Evolutionary conservation across 441 rosid genomes (phyloP).

Genomic region (Euphorbia corollata): DNA sequence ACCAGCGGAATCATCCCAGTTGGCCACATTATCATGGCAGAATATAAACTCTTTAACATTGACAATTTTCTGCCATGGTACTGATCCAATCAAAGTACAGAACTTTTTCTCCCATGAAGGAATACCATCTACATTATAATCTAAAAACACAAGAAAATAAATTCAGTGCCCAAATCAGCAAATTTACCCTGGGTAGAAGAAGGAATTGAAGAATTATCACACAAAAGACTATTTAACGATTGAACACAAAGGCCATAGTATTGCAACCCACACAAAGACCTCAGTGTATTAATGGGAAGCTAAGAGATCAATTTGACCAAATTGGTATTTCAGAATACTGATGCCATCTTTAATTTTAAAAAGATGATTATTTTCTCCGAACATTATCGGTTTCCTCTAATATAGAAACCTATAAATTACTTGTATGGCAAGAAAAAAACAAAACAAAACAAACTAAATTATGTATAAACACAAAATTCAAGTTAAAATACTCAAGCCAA

Average conservation of each 20-base stretch:
- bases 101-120: slow-evolving; percentile 83
- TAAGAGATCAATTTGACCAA: not conserved
- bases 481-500: not conserved
- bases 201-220: not conserved
- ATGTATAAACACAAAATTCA: too few species aligned
- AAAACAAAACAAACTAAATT: too few species aligned
- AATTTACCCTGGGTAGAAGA: not conserved
- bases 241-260: not conserved
- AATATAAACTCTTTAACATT: slow-evolving; percentile 38
- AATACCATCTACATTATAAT: slow-evolving; percentile 48
- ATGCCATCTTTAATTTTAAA: too few species aligned
- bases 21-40: slow-evolving; percentile 37
- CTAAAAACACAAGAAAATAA: slow-evolving; percentile 18
- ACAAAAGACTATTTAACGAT: not conserved
- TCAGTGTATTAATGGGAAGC: not conserved
- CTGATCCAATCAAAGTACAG: slow-evolving; percentile 57
- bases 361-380: too few species aligned
- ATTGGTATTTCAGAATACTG: not conserved
- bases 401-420: not conserved
- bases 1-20: slow-evolving; percentile 79
- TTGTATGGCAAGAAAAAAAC: not conserved
- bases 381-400: too few species aligned
- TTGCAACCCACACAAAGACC: not conserved
- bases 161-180: not conserved
- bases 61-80: slow-evolving; percentile 73